Conservation (phyloP, 208 protist species). For the Strigomonas culicis region DNA sequence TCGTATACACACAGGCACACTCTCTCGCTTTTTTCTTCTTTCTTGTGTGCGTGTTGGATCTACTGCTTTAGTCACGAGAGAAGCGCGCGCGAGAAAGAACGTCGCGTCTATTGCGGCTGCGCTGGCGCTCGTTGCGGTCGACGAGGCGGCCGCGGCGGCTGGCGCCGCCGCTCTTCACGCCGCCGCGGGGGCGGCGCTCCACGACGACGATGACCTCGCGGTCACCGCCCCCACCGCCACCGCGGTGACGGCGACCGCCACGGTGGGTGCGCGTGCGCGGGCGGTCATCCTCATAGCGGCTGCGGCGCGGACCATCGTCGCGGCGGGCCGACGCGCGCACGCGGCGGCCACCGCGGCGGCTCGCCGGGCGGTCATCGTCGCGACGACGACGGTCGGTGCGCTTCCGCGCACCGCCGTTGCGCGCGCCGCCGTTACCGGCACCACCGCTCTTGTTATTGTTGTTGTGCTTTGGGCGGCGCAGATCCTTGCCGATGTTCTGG, state of each 20-base stretch:
- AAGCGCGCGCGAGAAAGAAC: constrained; percentile 55
- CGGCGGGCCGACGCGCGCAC: background rate
- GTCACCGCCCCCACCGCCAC: constrained; percentile 18
- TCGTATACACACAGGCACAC: background rate
- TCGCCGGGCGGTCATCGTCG: constrained; percentile 8
- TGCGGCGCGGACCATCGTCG: constrained; percentile 7
- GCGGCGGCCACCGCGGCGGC: constrained; percentile 1
- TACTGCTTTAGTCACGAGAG: constrained; percentile 37
- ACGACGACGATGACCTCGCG: constrained; percentile 13
- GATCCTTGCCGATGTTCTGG: constrained; percentile 75
- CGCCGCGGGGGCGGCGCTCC: constrained; percentile 10
- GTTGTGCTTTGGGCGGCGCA: constrained; percentile 36
- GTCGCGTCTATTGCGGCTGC: constrained; percentile 34
- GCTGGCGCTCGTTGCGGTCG: constrained; percentile 71
- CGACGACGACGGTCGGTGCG: constrained; percentile 11
- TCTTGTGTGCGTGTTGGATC: too few relatives aligned
- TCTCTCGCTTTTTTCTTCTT: background rate
- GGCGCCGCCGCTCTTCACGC: background rate
- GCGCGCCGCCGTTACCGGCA: constrained; percentile 15
- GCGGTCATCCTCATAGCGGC: constrained; percentile 5
- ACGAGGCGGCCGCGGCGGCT: constrained; percentile 14
- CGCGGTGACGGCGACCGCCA: constrained; percentile 18
- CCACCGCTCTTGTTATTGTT: constrained; percentile 13
- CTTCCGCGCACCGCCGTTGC: constrained; percentile 12
- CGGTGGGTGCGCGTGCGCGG: constrained; percentile 7